These are phyloP conservation scores for Hymenoscyphus repandus DNA, from an alignment of 2,329 filamentous ascomycete species.

Conservation along the genomic window DNA sequence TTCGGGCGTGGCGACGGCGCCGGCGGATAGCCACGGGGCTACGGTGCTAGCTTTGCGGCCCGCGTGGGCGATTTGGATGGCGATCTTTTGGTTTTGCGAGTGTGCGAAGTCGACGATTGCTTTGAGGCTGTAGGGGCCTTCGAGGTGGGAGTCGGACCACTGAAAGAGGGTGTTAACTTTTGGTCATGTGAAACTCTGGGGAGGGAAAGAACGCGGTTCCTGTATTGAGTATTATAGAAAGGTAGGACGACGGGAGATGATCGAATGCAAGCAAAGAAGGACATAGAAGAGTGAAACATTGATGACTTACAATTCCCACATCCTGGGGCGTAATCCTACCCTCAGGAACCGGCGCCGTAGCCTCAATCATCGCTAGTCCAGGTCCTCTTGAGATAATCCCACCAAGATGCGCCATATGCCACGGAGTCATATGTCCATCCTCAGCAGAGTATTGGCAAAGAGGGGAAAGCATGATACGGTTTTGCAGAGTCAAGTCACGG, in stretches of 20 bases:
- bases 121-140: constrained; percentile 48
- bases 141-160: constrained; percentile 81
- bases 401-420: constrained; percentile 77
- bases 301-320: constrained; percentile 52
- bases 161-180: no score
- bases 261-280: no score
- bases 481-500: constrained; percentile 53
- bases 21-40: constrained; percentile 56
- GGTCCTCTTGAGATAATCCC: constrained; percentile 73
- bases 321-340: constrained; percentile 82
- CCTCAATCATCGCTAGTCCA: constrained; percentile 70
- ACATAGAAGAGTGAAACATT: no score
- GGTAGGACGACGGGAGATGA: no score
- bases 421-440: constrained; percentile 71
- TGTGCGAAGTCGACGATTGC: constrained; percentile 74
- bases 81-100: constrained; percentile 69
- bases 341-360: constrained; percentile 67
- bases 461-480: constrained; percentile 56
- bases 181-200: no score
- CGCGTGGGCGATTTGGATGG: constrained; percentile 77
- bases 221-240: no score
- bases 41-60: constrained; percentile 62
- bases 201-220: no score
- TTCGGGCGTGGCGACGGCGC: constrained; percentile 45
- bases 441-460: constrained; percentile 63